Percentiles rank a stretch among this genome's conserved stretches.
Conservation (phyloP, 2,329 filamentous ascomycete genomes). For the Shiraia bambusicola region DNA sequence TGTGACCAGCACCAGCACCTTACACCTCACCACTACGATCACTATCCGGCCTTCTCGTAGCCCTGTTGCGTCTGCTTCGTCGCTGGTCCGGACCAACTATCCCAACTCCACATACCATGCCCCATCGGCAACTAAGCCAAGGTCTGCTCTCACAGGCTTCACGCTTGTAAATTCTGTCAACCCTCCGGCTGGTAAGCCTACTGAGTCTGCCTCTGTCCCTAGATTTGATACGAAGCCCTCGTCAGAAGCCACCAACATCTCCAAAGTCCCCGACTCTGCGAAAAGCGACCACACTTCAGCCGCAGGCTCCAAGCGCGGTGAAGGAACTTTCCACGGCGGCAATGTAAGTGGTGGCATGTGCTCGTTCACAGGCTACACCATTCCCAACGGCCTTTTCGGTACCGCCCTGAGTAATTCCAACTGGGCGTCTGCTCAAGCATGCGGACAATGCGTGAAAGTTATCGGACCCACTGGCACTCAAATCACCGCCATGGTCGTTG, state of each 20-base stretch:
- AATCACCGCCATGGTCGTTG: conserved; percentile 66
- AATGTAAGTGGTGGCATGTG: conserved; percentile 61
- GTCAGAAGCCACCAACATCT: not conserved
- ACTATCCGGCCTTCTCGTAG: conserved; percentile 14
- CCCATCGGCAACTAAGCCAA: conserved; percentile 4
- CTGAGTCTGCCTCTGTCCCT: conserved; percentile 9
- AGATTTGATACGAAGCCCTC: conserved; percentile 9
- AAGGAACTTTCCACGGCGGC: conserved; percentile 43
- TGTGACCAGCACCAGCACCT: conserved; percentile 16
- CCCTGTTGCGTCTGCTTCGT: conserved; percentile 4
- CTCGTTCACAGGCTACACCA: conserved; percentile 63
- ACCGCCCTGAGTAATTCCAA: conserved; percentile 61
- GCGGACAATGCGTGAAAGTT: conserved; percentile 63
- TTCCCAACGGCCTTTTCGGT: conserved; percentile 61
- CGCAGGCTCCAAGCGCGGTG: conserved; percentile 22
- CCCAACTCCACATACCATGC: conserved; percentile 18
- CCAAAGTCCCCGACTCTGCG: conserved; percentile 1
- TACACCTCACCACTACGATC: conserved; percentile 17
- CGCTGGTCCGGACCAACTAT: conserved; percentile 12
- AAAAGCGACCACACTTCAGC: conserved; percentile 1
- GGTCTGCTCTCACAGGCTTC: conserved; percentile 1
- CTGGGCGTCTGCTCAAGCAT: conserved; percentile 58
- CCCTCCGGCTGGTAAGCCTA: conserved; percentile 4
- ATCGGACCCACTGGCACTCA: conserved; percentile 58
- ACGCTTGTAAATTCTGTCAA: conserved; percentile 2